Evolutionary conservation across 2,329 filamentous ascomycete species (phyloP).

Genomic region (Bipolaris victoriae): DNA sequence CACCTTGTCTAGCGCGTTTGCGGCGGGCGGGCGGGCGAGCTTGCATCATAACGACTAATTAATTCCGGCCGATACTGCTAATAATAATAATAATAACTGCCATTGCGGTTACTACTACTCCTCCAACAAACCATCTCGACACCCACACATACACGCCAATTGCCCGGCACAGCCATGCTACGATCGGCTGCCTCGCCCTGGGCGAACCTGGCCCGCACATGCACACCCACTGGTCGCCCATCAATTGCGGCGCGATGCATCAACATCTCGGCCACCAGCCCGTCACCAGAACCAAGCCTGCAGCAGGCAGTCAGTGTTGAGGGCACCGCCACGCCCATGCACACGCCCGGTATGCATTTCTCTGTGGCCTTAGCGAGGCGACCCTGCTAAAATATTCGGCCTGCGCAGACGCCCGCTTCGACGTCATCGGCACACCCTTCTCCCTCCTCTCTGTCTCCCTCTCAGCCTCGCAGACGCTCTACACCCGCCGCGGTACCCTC

Average conservation of each 20-base stretch:
- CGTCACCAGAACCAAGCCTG: conserved; percentile 49
- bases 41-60: conserved; percentile 17
- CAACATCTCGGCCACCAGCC: conserved; percentile 55
- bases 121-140: conserved; percentile 1
- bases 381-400: neutral
- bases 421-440: conserved; percentile 89
- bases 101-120: neutral
- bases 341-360: conserved; percentile 35
- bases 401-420: conserved; percentile 83
- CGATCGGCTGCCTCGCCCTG: conserved; percentile 41
- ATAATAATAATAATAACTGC: neutral
- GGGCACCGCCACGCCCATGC: conserved; percentile 27
- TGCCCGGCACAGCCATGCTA: conserved; percentile 39
- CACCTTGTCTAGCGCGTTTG: conserved; percentile 11
- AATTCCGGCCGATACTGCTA: neutral
- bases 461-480: conserved; percentile 90
- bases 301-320: conserved; percentile 38
- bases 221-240: conserved; percentile 17
- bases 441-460: conserved; percentile 92
- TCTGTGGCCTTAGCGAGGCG: neutral
- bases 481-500: conserved; percentile 88
- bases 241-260: conserved; percentile 45
- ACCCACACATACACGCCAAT: conserved; percentile 25
- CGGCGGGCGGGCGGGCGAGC: conserved; percentile 8
- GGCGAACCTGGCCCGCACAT: conserved; percentile 26